Percentiles rank a stretch among this genome's conserved stretches.
phyloP scores from a whole-genome alignment of 345 rosid species.

The Sonneratia alba region DNA sequence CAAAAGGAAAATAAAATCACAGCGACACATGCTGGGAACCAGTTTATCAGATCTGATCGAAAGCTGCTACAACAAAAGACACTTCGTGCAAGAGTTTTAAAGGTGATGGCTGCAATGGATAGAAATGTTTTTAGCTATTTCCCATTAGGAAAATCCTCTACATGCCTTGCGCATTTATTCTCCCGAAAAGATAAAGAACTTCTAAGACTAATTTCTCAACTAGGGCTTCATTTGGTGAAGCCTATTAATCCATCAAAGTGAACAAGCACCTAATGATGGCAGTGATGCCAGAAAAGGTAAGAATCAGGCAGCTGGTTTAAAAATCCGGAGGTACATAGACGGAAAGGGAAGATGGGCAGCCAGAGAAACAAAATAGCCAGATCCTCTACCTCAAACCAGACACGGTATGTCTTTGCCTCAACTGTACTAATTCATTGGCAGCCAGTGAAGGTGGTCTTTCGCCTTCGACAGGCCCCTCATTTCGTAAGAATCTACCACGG shows the following conservation, averaged over 20 bases:
- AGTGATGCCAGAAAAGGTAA: background rate
- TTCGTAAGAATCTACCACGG: constrained; percentile 88
- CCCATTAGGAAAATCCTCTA: background rate
- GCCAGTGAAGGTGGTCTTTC: constrained; percentile 77
- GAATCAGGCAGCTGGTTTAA: background rate
- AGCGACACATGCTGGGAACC: constrained; percentile 6
- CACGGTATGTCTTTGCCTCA: constrained; percentile 82
- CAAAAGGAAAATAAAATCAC: background rate
- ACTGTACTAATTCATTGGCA: constrained; percentile 74
- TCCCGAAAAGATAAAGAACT: background rate
- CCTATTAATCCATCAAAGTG: background rate
- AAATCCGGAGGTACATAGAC: background rate
- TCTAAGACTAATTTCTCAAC: constrained; percentile 4
- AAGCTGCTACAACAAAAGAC: background rate
- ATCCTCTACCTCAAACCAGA: constrained; percentile 74
- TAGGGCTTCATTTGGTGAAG: background rate
- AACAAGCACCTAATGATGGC: too few relatives aligned
- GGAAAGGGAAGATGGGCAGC: constrained; percentile 1
- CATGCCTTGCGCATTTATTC: background rate
- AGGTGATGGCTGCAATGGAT: background rate
- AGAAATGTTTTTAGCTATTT: background rate
- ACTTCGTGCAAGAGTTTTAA: background rate
- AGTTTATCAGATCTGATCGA: background rate
- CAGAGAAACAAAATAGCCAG: background rate
- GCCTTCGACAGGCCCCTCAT: constrained; percentile 65